phyloP scores from a whole-genome alignment of 2,329 filamentous ascomycete species.

The Neofusicoccum kwambonambiense region DNA sequence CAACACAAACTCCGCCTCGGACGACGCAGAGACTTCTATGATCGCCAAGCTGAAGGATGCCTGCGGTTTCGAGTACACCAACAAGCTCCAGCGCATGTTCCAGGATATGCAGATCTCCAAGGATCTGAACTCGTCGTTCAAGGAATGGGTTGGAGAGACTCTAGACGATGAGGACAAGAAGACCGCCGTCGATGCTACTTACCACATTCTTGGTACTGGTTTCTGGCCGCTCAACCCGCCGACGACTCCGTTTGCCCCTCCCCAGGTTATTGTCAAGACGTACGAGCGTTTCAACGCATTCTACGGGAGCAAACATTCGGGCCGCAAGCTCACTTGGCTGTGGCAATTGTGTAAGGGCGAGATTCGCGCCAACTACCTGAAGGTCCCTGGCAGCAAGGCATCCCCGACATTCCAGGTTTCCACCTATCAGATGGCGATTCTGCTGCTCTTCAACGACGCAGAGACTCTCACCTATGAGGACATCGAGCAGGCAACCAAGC shows the following conservation, averaged over 20 bases:
- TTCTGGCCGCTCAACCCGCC: conserved; percentile 95
- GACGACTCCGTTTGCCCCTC: conserved; percentile 83
- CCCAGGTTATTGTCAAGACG: conserved; percentile 78
- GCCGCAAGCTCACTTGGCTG: conserved; percentile 93
- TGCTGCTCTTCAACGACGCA: conserved; percentile 90
- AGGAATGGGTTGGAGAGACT: conserved; percentile 69
- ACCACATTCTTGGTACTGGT: conserved; percentile 90
- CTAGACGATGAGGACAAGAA: conserved; percentile 65
- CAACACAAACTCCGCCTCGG: conserved; percentile 90
- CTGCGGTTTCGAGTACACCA: conserved; percentile 98
- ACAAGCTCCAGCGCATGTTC: conserved; percentile 99
- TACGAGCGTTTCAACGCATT: conserved; percentile 87
- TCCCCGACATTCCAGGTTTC: conserved; percentile 97
- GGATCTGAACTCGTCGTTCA: conserved; percentile 88
- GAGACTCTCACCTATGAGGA: conserved; percentile 85
- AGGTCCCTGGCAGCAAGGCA: conserved; percentile 67
- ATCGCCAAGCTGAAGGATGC: conserved; percentile 99
- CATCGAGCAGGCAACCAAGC: conserved; percentile 75
- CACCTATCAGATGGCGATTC: conserved; percentile 95
- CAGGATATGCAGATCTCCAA: conserved; percentile 99
- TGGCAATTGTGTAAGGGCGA: conserved; percentile 99
- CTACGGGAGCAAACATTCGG: conserved; percentile 95
- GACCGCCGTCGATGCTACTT: conserved; percentile 77
- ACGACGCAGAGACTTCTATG: conserved; percentile 98
- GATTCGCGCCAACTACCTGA: conserved; percentile 90